These are phyloP conservation scores for Paramecium caudatum DNA, from an alignment of 73 alveolate genomes.

Conservation along the genomic window DNA sequence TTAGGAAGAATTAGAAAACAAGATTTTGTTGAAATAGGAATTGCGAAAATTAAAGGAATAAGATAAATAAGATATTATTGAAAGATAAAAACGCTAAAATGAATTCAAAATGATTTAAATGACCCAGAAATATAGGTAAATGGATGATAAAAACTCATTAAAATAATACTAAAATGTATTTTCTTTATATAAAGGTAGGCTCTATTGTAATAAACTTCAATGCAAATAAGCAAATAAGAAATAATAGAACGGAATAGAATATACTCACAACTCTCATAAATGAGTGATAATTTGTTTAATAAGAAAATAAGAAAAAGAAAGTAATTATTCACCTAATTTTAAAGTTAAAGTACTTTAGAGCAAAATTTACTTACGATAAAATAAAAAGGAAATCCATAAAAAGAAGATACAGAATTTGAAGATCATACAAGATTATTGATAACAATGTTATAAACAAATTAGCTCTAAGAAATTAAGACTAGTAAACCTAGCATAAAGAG, in stretches of 20 bases:
- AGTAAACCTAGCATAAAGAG: no score
- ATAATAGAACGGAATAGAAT: conserved; percentile 27
- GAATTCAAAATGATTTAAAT: conserved; percentile 26
- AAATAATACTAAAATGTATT: conserved; percentile 19
- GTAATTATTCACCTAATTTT: neutral
- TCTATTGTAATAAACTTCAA: conserved; percentile 18
- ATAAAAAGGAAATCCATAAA: neutral
- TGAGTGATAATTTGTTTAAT: conserved; percentile 38
- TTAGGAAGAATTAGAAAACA: conserved; percentile 36
- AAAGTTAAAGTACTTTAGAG: neutral
- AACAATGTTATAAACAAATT: neutral
- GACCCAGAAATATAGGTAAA: neutral
- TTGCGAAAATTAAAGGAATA: conserved; percentile 20
- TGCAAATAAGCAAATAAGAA: conserved; percentile 12
- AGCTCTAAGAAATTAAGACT: no score
- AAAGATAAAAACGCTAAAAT: neutral
- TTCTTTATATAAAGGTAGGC: neutral
- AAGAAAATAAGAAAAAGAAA: conserved; percentile 26
- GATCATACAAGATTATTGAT: conserved; percentile 34
- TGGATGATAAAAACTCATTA: conserved; percentile 27
- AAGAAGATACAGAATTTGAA: conserved; percentile 29
- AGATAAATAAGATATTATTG: neutral
- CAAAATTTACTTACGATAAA: neutral
- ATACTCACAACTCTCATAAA: conserved; percentile 2
- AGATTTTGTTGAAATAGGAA: conserved; percentile 11